Base-by-base conservation (phyloP, 495 filamentous ascomycete species). In the Bacidia gigantensis region DNA sequence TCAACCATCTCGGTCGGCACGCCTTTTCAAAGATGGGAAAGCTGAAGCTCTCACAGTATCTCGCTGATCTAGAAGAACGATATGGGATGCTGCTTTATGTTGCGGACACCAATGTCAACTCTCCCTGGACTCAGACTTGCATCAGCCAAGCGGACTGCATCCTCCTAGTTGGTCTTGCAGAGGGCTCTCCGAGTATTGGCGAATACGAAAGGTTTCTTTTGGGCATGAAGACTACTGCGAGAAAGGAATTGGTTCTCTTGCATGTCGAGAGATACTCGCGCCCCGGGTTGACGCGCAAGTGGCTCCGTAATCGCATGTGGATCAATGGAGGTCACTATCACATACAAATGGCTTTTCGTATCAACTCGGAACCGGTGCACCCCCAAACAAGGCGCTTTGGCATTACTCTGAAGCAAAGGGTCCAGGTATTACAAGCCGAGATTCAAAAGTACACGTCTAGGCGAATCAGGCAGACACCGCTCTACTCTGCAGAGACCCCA, bases 271-370 rank as follows among this genome's bases (percentile, higher is more conserved):
- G 93, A 32, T 96, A 90, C 64, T 94, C 84, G 52, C 74, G 76
- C 1, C 79, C 87, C 20, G 92, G 92, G 0, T 60, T 93, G 22
- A 95, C 90, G 0, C 73, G 92, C 35, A 76, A 78, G 43, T 98
- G 92, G 92, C 72, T 98, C 20, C 82, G 87, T 59, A 95, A 95
- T 62, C 82, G 92, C 0, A 77, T 94, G 51, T 98, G 92, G 92
- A 87, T 98, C 59, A 98, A 96, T 59, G 92, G 92, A n/a, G 87
- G 92, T 38, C 93, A 98, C 64, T 90, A 95, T 62, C 92, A 98
- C 60, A 84, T 98, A 22, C 92, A 98, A 62, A 96, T 98, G 92
- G 74, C 85, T 1, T 93, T 89, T 66, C 81, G 82, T 32, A 75
- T 82, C n/a, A 81, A 82, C 24, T 68, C 81, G 3, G 82, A 90